phyloP scores from a whole-genome alignment of 306 rosid genomes.

The Alnus rubra region DNA sequence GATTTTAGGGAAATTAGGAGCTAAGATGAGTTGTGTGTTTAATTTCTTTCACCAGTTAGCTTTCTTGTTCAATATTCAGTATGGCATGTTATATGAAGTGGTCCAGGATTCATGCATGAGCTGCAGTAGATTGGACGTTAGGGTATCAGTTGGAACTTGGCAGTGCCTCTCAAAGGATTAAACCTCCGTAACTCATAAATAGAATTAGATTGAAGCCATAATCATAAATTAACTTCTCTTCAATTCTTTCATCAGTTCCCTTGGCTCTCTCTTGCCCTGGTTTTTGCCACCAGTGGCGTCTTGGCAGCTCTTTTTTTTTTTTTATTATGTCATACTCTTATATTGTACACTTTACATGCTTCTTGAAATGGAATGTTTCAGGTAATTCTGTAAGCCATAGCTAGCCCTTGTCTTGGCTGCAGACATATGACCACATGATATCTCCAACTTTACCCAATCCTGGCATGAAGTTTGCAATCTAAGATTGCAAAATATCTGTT shows the following conservation, averaged over 20 bases:
- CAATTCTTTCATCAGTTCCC: background rate
- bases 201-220: background rate
- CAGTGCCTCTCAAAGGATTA: background rate
- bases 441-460: slow-evolving; percentile 5
- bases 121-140: background rate
- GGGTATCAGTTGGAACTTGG: background rate
- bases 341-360: background rate
- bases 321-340: background rate
- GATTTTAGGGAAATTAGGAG: background rate
- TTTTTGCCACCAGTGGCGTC: background rate
- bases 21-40: background rate
- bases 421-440: background rate
- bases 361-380: background rate
- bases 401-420: background rate
- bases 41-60: background rate
- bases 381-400: background rate
- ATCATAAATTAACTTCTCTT: background rate
- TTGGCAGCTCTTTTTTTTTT: background rate
- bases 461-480: slow-evolving; percentile 2
- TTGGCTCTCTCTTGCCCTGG: background rate
- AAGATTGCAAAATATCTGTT: slow-evolving; percentile 10
- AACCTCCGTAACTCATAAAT: background rate
- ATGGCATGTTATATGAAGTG: background rate
- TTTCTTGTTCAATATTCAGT: background rate
- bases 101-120: background rate